Evolutionary conservation across 768 basidiomycete genomes (phyloP), one percentile per base, ranked within the genome.

Genomic region (Trametes cubensis): DNA sequence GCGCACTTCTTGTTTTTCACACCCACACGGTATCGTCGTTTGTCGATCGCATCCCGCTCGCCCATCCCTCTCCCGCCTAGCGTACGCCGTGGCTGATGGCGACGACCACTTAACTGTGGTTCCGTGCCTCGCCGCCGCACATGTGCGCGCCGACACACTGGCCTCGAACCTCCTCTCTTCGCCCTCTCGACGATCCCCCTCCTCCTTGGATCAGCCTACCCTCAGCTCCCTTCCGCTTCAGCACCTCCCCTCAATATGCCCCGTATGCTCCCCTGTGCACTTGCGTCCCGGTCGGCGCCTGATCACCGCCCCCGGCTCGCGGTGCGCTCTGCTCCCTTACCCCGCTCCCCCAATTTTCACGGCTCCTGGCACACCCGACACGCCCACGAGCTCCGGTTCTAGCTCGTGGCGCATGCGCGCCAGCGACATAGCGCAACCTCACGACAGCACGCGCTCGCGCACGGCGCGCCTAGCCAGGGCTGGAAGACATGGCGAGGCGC

Each of bases 31-130:
- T 60, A 61, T 48, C 54, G 64, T 70, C 58, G 58, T 45, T 46
- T 42, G 51, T 60, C 48, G 52, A 38, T 11, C 48, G 25, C 61
- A 61, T 57, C 61, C 49, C 57, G 59, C 65, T 66, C 58, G 55
- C 55, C 60, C 55, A 42, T 60, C 68, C 61, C 61, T 71, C 70
- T 77, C 83, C 75, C 72, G 78, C 83, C 86, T 73, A 67, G 67
- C 72, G 67, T 68, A 64, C 62, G 63, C 60, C 52, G 44, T 63
- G 63, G 66, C 65, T 74, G 84, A 84, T 82, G 80, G 83, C 82
- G 86, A 87, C 86, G 87, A 89, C 86, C 88, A 83, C 88, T 90
- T 90, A 60, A 74, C 69, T 90, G 89, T 83, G 88, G 88, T 88
- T 85, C 79, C 85, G 87, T 86, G 81, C 82, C 83, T 87, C 86